phyloP scores from a whole-genome alignment of 225 moss, liverwort and hornwort genomes.

The Pseudisothecium myosuroides region DNA sequence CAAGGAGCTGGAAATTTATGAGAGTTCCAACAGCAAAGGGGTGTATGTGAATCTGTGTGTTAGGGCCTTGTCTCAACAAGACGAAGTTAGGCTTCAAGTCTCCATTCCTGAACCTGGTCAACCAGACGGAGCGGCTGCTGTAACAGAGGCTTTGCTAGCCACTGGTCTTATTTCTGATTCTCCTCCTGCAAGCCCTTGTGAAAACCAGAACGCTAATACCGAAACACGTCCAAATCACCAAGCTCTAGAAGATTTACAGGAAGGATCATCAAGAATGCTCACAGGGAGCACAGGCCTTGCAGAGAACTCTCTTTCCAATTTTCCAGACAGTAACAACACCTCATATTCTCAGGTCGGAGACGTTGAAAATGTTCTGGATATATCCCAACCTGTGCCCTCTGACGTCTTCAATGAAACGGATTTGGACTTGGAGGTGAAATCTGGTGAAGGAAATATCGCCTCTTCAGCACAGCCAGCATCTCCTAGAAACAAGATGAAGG shows the following conservation, averaged over 20 bases:
- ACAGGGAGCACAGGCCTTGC: neutral
- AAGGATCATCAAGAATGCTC: neutral
- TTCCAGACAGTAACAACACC: neutral
- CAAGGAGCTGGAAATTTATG: conserved; percentile 70
- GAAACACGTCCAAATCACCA: neutral
- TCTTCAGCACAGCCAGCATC: neutral
- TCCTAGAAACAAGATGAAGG: conserved; percentile 36
- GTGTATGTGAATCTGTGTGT: conserved; percentile 93
- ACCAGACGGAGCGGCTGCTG: conserved; percentile 13
- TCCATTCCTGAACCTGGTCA: conserved; percentile 20
- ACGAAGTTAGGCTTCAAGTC: conserved; percentile 27
- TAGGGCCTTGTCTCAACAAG: conserved; percentile 66
- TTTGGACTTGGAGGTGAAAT: conserved; percentile 25
- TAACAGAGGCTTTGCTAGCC: conserved; percentile 41
- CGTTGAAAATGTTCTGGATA: conserved; percentile 42
- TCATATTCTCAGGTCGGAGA: neutral
- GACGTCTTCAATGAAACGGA: conserved; percentile 28
- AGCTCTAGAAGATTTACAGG: neutral
- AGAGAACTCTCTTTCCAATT: neutral
- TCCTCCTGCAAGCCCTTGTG: conserved; percentile 29
- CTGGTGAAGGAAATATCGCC: neutral
- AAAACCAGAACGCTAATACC: neutral
- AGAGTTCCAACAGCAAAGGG: conserved; percentile 70
- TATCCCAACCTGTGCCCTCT: conserved; percentile 13
- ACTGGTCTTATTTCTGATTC: conserved; percentile 63